phyloP scores from a whole-genome alignment of 805 yeast genomes.

The Zygosaccharomyces lentus region DNA sequence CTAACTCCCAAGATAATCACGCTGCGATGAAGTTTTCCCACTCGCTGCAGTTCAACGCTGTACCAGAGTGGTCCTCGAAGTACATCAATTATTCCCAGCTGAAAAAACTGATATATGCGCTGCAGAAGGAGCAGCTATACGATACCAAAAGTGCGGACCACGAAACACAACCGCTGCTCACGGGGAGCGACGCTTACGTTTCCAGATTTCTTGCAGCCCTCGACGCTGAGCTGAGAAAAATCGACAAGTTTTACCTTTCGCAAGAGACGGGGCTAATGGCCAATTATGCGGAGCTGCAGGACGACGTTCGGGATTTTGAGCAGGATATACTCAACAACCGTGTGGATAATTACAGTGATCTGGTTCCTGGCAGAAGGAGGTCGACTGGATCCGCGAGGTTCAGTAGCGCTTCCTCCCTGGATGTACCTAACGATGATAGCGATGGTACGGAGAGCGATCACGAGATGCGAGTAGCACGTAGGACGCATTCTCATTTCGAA shows the following conservation, averaged over 20 bases:
- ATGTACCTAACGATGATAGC: conserved; percentile 2
- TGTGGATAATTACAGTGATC: conserved; percentile 16
- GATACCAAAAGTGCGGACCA: conserved; percentile 9
- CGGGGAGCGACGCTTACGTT: conserved; percentile 42
- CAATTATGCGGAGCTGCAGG: conserved; percentile 49
- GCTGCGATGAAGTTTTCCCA: conserved; percentile 84
- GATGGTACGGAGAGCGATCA: conserved; percentile 8
- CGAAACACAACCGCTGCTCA: conserved; percentile 22
- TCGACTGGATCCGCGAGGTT: conserved; percentile 14
- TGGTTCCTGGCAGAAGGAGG: conserved; percentile 16
- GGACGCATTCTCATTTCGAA: conserved; percentile 5
- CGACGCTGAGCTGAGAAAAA: conserved; percentile 69
- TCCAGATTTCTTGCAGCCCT: conserved; percentile 64
- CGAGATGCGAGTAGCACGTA: conserved; percentile 3
- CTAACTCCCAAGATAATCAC: neutral
- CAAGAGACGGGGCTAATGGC: conserved; percentile 49
- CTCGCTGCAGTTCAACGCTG: conserved; percentile 93
- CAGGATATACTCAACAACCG: conserved; percentile 20
- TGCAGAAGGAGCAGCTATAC: conserved; percentile 60
- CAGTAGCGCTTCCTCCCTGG: conserved; percentile 10
- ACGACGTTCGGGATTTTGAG: conserved; percentile 63
- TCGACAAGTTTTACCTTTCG: conserved; percentile 65
- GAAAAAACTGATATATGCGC: conserved; percentile 75
- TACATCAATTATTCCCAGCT: conserved; percentile 86
- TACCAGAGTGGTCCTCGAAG: conserved; percentile 95